phyloP scores from a whole-genome alignment of 2,329 filamentous ascomycete genomes.

The Botryotinia narcissicola region DNA sequence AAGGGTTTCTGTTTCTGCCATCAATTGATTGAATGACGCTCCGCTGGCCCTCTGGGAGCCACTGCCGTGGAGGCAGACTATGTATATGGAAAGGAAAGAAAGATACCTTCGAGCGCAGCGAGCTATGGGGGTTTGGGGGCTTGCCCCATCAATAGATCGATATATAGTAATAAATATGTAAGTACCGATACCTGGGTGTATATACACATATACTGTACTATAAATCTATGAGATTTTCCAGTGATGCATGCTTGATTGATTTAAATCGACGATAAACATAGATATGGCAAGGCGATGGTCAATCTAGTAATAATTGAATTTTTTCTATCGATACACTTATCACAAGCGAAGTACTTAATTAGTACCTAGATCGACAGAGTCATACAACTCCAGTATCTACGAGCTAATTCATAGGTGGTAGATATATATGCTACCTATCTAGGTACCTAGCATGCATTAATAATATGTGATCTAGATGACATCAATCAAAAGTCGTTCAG shows the following conservation, averaged over 20 bases:
- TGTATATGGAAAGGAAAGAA: background rate
- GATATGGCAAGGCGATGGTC: background rate
- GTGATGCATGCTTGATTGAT: background rate
- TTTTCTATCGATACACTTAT: background rate
- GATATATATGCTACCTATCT: background rate
- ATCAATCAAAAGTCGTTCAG: background rate
- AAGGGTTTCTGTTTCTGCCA: background rate
- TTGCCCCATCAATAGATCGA: background rate
- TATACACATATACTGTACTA: background rate
- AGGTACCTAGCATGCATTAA: background rate
- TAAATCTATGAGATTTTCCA: background rate
- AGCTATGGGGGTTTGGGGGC: background rate
- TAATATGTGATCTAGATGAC: background rate
- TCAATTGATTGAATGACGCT: background rate
- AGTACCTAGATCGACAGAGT: background rate
- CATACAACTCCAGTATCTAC: background rate
- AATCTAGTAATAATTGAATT: background rate
- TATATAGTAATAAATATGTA: background rate
- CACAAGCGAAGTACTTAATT: background rate
- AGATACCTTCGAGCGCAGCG: background rate
- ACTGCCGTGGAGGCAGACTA: background rate
- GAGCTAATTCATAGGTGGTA: background rate
- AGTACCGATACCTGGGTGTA: background rate
- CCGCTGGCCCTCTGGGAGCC: background rate
- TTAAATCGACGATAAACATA: background rate